Conservation (phyloP, 2,329 filamentous ascomycete genomes). For the Nemania abortiva region DNA sequence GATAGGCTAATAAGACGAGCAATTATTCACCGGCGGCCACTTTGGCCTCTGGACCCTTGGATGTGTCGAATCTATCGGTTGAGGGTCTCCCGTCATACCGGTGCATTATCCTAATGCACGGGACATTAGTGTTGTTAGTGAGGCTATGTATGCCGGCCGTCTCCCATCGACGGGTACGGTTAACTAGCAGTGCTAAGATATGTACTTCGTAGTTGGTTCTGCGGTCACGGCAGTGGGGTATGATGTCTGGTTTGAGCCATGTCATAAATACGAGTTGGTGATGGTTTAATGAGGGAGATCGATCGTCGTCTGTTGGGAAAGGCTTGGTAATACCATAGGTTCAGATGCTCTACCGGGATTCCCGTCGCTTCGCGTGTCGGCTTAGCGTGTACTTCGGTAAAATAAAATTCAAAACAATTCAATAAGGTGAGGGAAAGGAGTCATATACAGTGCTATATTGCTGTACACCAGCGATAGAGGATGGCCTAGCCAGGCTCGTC, state of each 20-base stretch:
- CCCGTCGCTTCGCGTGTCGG: conserved; percentile 2
- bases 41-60: neutral
- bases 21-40: neutral
- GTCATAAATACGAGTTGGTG: conserved; percentile 1
- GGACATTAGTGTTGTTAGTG: conserved; percentile 18
- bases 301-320: no score
- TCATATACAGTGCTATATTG: conserved; percentile 4
- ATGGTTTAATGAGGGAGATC: conserved; percentile 5
- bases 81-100: conserved; percentile 14
- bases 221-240: conserved; percentile 1
- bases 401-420: neutral
- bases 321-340: no score
- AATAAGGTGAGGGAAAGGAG: conserved; percentile 10
- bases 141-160: conserved; percentile 20
- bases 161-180: neutral
- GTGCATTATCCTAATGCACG: conserved; percentile 28
- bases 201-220: conserved; percentile 17
- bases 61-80: conserved; percentile 7
- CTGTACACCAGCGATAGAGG: conserved; percentile 11
- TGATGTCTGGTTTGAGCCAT: neutral
- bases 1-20: conserved; percentile 2
- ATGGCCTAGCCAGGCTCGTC: conserved; percentile 26
- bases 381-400: conserved; percentile 22
- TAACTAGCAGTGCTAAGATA: conserved; percentile 15
- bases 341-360: neutral